phyloP scores from a whole-genome alignment of 2,329 filamentous ascomycete genomes.

The Aspergillus arachidicola region DNA sequence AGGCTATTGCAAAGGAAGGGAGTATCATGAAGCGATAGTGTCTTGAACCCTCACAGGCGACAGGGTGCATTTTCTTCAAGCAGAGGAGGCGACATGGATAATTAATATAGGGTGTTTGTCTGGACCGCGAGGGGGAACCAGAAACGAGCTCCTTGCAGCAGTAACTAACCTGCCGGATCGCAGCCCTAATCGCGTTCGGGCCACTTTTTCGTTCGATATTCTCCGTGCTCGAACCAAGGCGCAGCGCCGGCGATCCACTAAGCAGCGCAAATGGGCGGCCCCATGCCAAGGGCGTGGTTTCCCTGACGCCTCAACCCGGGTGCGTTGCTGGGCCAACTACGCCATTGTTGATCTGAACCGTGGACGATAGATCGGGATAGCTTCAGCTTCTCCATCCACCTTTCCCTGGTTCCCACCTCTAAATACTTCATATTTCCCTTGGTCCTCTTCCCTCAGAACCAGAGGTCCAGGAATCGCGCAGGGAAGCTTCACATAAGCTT shows the following conservation, averaged over 20 bases:
- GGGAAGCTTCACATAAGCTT: conserved; percentile 10
- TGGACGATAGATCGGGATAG: conserved; percentile 37
- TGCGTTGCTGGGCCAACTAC: conserved; percentile 42
- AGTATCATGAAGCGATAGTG: conserved; percentile 21
- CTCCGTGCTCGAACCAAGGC: conserved; percentile 21
- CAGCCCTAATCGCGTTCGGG: conserved; percentile 20
- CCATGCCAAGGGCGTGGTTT: conserved; percentile 32
- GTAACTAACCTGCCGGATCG: conserved; percentile 16
- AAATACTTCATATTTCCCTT: conserved; percentile 32
- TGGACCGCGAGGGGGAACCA: conserved; percentile 14
- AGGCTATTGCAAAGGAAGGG: conserved; percentile 24
- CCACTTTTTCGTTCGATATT: conserved; percentile 11
- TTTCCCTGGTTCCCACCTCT: conserved; percentile 34
- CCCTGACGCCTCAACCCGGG: conserved; percentile 31
- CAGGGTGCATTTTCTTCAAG: conserved; percentile 5
- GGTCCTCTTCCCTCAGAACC: conserved; percentile 13
- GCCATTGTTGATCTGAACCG: conserved; percentile 44
- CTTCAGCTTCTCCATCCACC: conserved; percentile 28
- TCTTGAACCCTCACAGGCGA: conserved; percentile 24
- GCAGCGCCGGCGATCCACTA: conserved; percentile 21
- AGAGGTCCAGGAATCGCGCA: conserved; percentile 11
- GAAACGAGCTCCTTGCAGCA: conserved; percentile 24
- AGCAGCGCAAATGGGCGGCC: conserved; percentile 14
- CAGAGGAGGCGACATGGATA: conserved; percentile 6
- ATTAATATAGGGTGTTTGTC: conserved; percentile 17